Evolutionary conservation across 805 yeast species (phyloP).

Genomic region (Wickerhamomyces sydowiorum): DNA sequence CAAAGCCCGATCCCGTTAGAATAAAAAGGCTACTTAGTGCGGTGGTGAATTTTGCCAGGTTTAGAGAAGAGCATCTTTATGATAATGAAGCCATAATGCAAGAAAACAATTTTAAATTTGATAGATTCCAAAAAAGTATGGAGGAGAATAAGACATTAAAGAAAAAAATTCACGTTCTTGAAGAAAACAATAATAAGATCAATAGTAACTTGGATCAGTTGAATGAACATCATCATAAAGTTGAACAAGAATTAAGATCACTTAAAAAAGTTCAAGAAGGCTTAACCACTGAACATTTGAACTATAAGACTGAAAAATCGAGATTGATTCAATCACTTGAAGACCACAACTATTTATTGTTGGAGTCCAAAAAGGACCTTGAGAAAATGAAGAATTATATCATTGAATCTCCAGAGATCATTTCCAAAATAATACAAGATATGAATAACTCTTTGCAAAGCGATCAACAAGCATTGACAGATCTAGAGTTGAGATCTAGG

Average conservation of each 20-base stretch:
- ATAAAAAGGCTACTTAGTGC: constrained; percentile 69
- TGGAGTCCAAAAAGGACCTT: constrained; percentile 51
- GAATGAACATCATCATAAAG: constrained; percentile 42
- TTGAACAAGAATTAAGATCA: constrained; percentile 57
- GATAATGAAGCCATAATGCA: constrained; percentile 62
- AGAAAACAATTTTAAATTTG: constrained; percentile 44
- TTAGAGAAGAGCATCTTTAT: constrained; percentile 68
- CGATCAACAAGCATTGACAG: constrained; percentile 32
- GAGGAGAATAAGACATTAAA: constrained; percentile 33
- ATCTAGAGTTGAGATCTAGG: constrained; percentile 41
- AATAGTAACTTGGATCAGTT: constrained; percentile 34
- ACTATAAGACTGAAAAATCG: constrained; percentile 59
- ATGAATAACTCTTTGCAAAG: constrained; percentile 38
- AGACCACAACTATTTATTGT: constrained; percentile 48
- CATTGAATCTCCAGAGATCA: constrained; percentile 51
- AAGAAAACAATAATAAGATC: constrained; percentile 21
- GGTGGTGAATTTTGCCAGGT: constrained; percentile 78
- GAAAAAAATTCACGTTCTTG: constrained; percentile 30
- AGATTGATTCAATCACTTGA: constrained; percentile 53
- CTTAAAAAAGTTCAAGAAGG: constrained; percentile 59
- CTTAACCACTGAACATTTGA: constrained; percentile 53
- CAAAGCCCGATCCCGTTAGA: constrained; percentile 70
- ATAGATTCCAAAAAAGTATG: constrained; percentile 36
- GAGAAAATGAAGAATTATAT: constrained; percentile 57
- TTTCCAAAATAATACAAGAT: constrained; percentile 47